Conservation (phyloP, 2,329 filamentous ascomycete genomes). For the Golovinomyces cichoracearum region DNA sequence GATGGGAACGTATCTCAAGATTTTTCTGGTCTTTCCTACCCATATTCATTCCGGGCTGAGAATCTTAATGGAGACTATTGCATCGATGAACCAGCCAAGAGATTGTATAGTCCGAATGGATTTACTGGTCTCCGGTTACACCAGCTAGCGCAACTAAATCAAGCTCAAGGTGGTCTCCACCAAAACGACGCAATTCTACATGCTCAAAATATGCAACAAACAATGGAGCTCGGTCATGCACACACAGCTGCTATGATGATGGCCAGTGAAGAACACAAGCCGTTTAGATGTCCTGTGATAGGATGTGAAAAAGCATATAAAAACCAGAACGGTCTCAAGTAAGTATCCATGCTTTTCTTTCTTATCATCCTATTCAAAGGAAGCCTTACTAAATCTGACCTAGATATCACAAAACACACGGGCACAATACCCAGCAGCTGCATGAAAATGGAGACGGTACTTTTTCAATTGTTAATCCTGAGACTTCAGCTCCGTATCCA, state of each 20-base stretch:
- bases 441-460: conserved; percentile 94
- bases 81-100: conserved; percentile 87
- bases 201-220: conserved; percentile 33
- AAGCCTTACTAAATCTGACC: no score
- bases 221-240: conserved; percentile 18
- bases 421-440: conserved; percentile 86
- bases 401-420: conserved; percentile 56
- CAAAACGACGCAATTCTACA: conserved; percentile 37
- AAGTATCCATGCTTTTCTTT: conserved; percentile 17
- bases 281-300: conserved; percentile 91
- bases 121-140: conserved; percentile 39
- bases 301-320: conserved; percentile 99
- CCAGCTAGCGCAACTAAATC: conserved; percentile 45
- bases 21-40: conserved; percentile 18
- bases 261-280: conserved; percentile 66
- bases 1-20: conserved; percentile 36
- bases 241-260: conserved; percentile 20
- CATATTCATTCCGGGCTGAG: conserved; percentile 17
- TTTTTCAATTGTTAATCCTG: conserved; percentile 92
- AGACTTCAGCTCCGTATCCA: conserved; percentile 80
- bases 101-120: conserved; percentile 65
- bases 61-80: conserved; percentile 30
- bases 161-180: conserved; percentile 42
- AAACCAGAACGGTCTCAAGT: conserved; percentile 97
- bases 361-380: no score